phyloP scores from a whole-genome alignment of 768 basidiomycete species.

The Coprinopsis marcescibilis region DNA sequence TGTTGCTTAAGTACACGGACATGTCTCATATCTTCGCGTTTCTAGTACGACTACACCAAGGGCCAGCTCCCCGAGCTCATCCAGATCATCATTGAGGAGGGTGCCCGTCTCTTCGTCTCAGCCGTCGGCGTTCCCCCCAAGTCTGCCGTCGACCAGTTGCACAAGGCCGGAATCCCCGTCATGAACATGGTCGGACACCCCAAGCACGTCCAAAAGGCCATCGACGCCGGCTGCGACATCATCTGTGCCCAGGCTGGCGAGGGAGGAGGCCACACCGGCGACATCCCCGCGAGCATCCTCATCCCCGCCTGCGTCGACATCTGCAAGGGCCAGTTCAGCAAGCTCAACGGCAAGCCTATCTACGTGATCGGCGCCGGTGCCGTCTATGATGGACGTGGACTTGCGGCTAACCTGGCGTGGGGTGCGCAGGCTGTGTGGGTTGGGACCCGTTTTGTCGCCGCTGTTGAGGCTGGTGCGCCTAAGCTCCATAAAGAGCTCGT shows the following conservation, averaged over 20 bases:
- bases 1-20: not conserved
- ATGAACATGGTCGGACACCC: constrained; percentile 99
- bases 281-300: constrained; percentile 76
- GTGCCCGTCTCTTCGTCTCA: constrained; percentile 82
- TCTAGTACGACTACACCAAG: constrained; percentile 82
- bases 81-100: constrained; percentile 90
- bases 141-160: constrained; percentile 73
- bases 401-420: constrained; percentile 85
- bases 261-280: constrained; percentile 86
- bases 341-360: constrained; percentile 76
- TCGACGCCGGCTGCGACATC: constrained; percentile 82
- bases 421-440: constrained; percentile 89
- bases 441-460: constrained; percentile 83
- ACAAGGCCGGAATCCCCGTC: constrained; percentile 77
- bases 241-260: constrained; percentile 95
- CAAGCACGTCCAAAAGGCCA: constrained; percentile 77
- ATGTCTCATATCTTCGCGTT: not conserved
- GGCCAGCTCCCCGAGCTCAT: constrained; percentile 80
- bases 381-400: constrained; percentile 80
- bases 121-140: constrained; percentile 85
- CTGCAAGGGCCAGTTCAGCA: constrained; percentile 68
- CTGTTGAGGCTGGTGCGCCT: constrained; percentile 74
- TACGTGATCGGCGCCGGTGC: constrained; percentile 91
- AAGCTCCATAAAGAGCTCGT: constrained; percentile 80
- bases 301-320: constrained; percentile 89